phyloP scores from a whole-genome alignment of 2,329 filamentous ascomycete genomes.

The Alternaria ventricosa region DNA sequence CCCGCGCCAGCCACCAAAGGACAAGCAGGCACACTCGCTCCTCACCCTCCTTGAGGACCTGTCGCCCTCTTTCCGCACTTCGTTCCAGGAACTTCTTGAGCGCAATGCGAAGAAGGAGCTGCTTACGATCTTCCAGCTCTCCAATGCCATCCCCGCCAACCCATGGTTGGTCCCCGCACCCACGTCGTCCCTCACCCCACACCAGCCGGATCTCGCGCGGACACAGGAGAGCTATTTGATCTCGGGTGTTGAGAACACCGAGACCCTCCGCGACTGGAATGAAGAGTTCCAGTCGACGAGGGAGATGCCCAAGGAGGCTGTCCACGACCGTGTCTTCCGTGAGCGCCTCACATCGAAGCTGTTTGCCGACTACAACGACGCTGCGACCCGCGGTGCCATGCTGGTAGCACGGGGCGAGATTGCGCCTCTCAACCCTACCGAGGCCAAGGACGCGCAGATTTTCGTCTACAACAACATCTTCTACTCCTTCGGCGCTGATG shows the following conservation, averaged over 20 bases:
- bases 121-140: slow-evolving; percentile 91
- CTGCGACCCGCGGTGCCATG: slow-evolving; percentile 88
- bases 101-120: slow-evolving; percentile 86
- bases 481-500: slow-evolving; percentile 97
- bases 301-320: slow-evolving; percentile 89
- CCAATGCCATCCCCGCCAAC: slow-evolving; percentile 88
- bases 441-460: slow-evolving; percentile 91
- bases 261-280: slow-evolving; percentile 97
- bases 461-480: slow-evolving; percentile 99
- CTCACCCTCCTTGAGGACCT: slow-evolving; percentile 78
- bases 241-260: slow-evolving; percentile 88
- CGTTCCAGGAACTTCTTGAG: slow-evolving; percentile 81
- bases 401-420: slow-evolving; percentile 93
- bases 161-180: slow-evolving; percentile 86
- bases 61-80: slow-evolving; percentile 80
- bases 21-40: slow-evolving; percentile 81
- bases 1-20: slow-evolving; percentile 79
- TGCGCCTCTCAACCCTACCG: slow-evolving; percentile 91
- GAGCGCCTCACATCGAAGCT: slow-evolving; percentile 94
- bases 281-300: slow-evolving; percentile 98
- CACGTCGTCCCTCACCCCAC: slow-evolving; percentile 68
- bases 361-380: slow-evolving; percentile 97
- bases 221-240: slow-evolving; percentile 93
- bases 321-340: slow-evolving; percentile 95
- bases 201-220: slow-evolving; percentile 83